Conservation (phyloP, 2,329 filamentous ascomycete genomes). For the Arachnomyces sp. region DNA sequence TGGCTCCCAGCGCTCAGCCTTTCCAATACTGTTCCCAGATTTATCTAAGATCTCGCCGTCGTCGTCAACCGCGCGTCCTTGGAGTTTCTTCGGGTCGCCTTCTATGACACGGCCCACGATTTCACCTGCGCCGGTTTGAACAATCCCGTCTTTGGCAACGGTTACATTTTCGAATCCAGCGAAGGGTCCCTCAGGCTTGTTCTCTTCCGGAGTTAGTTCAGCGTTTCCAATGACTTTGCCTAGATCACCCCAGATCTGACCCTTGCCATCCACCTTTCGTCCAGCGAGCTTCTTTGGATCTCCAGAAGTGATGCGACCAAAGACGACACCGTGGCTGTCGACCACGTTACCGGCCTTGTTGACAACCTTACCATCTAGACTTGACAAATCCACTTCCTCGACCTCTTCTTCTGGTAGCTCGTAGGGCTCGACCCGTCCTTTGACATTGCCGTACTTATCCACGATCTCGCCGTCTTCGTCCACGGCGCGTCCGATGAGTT, state of each 20-base stretch:
- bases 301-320: slow-evolving; percentile 52
- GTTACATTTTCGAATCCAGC: slow-evolving; percentile 51
- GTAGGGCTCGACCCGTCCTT: slow-evolving; percentile 52
- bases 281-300: slow-evolving; percentile 50
- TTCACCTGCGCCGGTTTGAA: slow-evolving; percentile 46
- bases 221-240: slow-evolving; percentile 55
- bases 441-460: slow-evolving; percentile 63
- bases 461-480: slow-evolving; percentile 77
- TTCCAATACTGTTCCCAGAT: slow-evolving; percentile 59
- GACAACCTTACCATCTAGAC: slow-evolving; percentile 54
- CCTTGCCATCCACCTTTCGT: slow-evolving; percentile 55
- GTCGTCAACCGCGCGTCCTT: slow-evolving; percentile 59
- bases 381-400: slow-evolving; percentile 47
- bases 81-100: slow-evolving; percentile 56
- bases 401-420: slow-evolving; percentile 41
- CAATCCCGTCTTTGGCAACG: slow-evolving; percentile 52
- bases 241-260: slow-evolving; percentile 57
- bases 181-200: slow-evolving; percentile 50
- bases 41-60: slow-evolving; percentile 64
- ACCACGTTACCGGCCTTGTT: slow-evolving; percentile 59
- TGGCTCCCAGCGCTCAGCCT: slow-evolving; percentile 61
- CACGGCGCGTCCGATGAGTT: slow-evolving; percentile 63
- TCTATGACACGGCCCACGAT: slow-evolving; percentile 55
- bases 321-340: slow-evolving; percentile 51
- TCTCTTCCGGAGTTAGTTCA: slow-evolving; percentile 47